Percentiles rank a stretch among this genome's conserved stretches.
phyloP scores from a whole-genome alignment of 345 rosid genomes.

The Salix arbutifolia region DNA sequence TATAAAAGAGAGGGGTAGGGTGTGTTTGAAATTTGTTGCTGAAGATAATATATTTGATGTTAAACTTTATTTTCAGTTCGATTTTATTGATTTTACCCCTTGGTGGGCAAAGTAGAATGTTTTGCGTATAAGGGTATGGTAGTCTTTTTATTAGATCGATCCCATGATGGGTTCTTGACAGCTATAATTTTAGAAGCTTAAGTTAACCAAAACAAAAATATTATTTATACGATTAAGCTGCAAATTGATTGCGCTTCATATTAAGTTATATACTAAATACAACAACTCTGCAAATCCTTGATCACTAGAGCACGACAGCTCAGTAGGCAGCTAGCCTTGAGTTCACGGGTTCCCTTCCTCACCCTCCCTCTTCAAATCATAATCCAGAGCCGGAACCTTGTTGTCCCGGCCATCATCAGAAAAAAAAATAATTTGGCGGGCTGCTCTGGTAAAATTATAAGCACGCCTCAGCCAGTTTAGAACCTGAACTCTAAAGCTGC shows the following conservation, averaged over 20 bases:
- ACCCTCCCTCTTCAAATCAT: not conserved
- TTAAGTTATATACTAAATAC: not conserved
- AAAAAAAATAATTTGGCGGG: conserved; percentile 9
- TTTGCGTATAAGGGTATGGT: no score
- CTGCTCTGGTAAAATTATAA: conserved; percentile 16
- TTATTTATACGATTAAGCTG: not conserved
- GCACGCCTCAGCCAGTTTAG: conserved; percentile 24
- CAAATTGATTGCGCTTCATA: not conserved
- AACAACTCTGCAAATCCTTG: not conserved
- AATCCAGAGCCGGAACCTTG: not conserved
- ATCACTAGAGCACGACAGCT: not conserved
- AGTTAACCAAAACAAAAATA: not conserved
- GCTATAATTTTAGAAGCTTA: not conserved
- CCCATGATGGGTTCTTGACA: no score
- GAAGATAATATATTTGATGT: no score
- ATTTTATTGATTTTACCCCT: no score
- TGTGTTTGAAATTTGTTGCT: no score
- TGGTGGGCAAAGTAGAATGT: no score
- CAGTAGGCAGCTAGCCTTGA: not conserved
- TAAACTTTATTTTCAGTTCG: no score
- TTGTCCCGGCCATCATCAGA: not conserved
- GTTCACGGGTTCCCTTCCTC: not conserved
- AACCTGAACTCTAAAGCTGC: not conserved
- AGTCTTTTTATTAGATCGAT: no score
- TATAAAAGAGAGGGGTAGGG: no score